A percentile compares a stretch with the other conserved stretches of the same genome.
Evolutionary conservation across 192 early-diverging fungal genomes (phyloP).

Genomic region (Thoreauomyces humboldtii): DNA sequence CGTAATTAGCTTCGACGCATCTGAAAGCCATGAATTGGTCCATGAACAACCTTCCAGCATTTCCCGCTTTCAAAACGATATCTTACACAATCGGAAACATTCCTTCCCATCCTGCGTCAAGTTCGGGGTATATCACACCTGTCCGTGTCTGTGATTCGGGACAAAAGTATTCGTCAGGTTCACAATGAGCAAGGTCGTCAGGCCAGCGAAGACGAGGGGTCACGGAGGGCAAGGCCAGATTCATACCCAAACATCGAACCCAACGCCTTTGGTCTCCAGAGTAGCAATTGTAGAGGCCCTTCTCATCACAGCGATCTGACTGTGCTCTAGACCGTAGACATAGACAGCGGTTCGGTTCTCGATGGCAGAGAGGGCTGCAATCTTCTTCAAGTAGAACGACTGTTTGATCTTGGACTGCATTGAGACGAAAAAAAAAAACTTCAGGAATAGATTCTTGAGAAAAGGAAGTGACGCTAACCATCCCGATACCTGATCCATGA

Average conservation of each 20-base stretch:
- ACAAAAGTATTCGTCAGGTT: no score
- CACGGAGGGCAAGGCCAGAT: no score
- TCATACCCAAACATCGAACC: constrained; percentile 16
- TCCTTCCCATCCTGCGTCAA: constrained; percentile 12
- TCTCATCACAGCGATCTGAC: constrained; percentile 18
- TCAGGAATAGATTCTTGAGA: not conserved
- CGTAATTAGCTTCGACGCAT: constrained; percentile 8
- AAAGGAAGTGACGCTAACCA: no score
- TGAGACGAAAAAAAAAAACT: not conserved
- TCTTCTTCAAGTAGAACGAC: constrained; percentile 2
- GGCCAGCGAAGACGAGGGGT: no score
- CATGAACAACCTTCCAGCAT: no score
- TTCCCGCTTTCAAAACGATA: no score
- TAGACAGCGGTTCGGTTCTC: constrained; percentile 16
- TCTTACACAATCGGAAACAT: constrained; percentile 11
- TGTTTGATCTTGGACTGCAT: not conserved
- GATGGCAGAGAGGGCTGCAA: not conserved
- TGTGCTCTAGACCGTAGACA: constrained; percentile 13
- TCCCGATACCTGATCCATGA: constrained; percentile 22
- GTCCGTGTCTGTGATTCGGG: constrained; percentile 22
- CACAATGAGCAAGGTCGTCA: no score
- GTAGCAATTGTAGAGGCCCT: not conserved
- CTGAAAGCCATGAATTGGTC: not conserved
- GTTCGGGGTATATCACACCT: constrained; percentile 10
- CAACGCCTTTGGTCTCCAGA: constrained; percentile 1